A percentile compares a stretch with the other conserved stretches of the same genome.
These are phyloP conservation scores for Proliferodiscus dingleyae DNA, from an alignment of 2,329 filamentous ascomycete genomes.

Conservation along the genomic window DNA sequence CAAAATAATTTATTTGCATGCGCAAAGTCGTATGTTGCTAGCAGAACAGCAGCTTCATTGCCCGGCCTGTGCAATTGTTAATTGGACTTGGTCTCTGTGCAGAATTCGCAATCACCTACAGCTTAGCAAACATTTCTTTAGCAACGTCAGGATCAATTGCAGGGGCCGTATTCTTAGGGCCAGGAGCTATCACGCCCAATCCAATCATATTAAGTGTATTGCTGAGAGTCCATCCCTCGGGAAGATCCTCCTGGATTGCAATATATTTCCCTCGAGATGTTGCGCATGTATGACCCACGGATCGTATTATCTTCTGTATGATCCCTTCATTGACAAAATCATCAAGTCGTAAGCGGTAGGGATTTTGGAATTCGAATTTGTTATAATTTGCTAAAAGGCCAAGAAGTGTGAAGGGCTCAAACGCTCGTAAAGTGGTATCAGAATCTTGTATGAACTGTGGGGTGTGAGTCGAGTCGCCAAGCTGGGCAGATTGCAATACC, in stretches of 20 bases:
- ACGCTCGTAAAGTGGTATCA: slow-evolving; percentile 56
- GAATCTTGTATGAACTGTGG: slow-evolving; percentile 74
- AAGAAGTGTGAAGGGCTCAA: slow-evolving; percentile 75
- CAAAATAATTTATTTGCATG: slow-evolving; percentile 95
- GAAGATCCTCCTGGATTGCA: slow-evolving; percentile 81
- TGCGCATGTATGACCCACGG: slow-evolving; percentile 68
- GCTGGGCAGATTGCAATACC: slow-evolving; percentile 14
- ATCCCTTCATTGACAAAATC: slow-evolving; percentile 92
- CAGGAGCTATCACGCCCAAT: slow-evolving; percentile 68
- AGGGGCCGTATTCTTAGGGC: slow-evolving; percentile 56
- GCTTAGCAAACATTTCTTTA: slow-evolving; percentile 71
- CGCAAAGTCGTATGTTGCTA: slow-evolving; percentile 88
- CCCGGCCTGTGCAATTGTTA: slow-evolving; percentile 56
- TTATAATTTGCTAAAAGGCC: slow-evolving; percentile 95
- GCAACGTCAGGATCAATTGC: slow-evolving; percentile 72
- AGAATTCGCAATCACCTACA: slow-evolving; percentile 57
- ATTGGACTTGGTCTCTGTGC: slow-evolving; percentile 3
- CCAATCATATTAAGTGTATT: slow-evolving; percentile 81
- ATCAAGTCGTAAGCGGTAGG: slow-evolving; percentile 84
- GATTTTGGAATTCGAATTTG: slow-evolving; percentile 98
- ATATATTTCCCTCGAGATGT: slow-evolving; percentile 70
- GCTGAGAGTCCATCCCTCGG: slow-evolving; percentile 81
- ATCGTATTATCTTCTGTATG: slow-evolving; percentile 75
- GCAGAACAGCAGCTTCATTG: slow-evolving; percentile 70
- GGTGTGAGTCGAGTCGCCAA: slow-evolving; percentile 2